Evolutionary conservation across 306 rosid genomes (phyloP), one percentile per base, ranked within the genome.

Genomic region (Astragalus glycyphyllos): DNA sequence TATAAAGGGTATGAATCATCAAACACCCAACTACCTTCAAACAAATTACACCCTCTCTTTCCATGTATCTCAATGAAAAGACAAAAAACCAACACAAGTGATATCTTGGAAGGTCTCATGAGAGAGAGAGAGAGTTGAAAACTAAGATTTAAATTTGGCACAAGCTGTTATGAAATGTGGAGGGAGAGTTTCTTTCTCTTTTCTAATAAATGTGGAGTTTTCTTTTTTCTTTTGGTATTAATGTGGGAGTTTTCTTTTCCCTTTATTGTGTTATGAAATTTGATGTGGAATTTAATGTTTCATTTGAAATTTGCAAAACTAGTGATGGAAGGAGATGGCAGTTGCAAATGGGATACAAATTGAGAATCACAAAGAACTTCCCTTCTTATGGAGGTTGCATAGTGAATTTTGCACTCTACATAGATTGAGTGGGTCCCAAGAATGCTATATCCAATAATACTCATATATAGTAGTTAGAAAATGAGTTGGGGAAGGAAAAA

Each of bases 1-100:
- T 92, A 89, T 0, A 86, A 83, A 58, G 96, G 92, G 62, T 86
- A 83, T 50, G 87, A 82, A 26, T 63, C 69, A 69, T 89, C 96
- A 37, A 20, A 3, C 3, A 86, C 85, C 98, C 98, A 92, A 0
- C 9, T 80, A 7, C 98, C 98, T 5, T 64, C 5, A 61, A 65
- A 92, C 26, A 81, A 58, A 58, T 92, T 84, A 49, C 96, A 87
- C 3, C 20, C 79, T 1, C 44, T 58, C 17, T 37, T 50, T 61
- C 7, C 72, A 26, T 42, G 14, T 7, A 4, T 5, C 4, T 23
- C 23, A 49, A 68, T 35, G 26, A 71, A 8, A 41, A 78, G 72
- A 65, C 55, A 29, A 17, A 78, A 23, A 7, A 71, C n/a, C 58
- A 72, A 12, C 29, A 64, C 58, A 35, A 40, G 31, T 10, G 46